These are phyloP conservation scores for Lasiosphaeria hispida DNA, from an alignment of 495 filamentous ascomycete genomes.

Conservation along the genomic window DNA sequence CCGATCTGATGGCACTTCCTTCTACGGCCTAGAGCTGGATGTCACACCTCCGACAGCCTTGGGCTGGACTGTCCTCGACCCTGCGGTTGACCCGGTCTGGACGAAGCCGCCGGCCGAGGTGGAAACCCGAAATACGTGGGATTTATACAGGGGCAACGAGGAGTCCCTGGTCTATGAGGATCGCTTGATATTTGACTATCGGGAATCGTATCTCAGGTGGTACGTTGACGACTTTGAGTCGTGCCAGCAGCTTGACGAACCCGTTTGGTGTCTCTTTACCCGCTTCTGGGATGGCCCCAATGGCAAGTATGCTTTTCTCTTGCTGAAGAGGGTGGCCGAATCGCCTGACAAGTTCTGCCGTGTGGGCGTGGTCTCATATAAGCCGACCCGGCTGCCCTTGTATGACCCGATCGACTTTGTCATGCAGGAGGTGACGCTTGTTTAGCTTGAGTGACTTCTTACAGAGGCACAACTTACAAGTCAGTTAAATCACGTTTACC, in stretches of 20 bases:
- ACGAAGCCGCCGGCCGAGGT: not conserved
- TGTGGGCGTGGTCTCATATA: conserved; percentile 2
- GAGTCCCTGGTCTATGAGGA: not conserved
- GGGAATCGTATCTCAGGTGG: not conserved
- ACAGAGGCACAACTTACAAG: no score
- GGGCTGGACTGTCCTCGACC: not conserved
- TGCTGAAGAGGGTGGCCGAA: not conserved
- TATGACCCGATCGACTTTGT: not conserved
- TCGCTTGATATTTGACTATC: not conserved
- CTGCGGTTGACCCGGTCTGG: not conserved
- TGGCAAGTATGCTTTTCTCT: not conserved
- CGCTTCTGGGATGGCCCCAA: not conserved
- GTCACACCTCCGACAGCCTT: not conserved
- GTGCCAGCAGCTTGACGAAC: conserved; percentile 1
- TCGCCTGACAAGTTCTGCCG: conserved; percentile 2
- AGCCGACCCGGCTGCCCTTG: not conserved
- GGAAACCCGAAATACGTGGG: not conserved
- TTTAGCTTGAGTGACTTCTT: no score
- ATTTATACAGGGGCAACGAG: not conserved
- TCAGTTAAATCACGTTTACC: no score
- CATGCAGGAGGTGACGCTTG: not conserved
- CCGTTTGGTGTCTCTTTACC: conserved; percentile 3
- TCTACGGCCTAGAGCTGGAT: not conserved
- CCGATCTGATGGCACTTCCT: not conserved
- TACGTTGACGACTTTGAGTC: not conserved